Percentiles rank a stretch among this genome's conserved stretches.
Conservation (phyloP, 257 asterid genomes). For the Solanum chilense region DNA sequence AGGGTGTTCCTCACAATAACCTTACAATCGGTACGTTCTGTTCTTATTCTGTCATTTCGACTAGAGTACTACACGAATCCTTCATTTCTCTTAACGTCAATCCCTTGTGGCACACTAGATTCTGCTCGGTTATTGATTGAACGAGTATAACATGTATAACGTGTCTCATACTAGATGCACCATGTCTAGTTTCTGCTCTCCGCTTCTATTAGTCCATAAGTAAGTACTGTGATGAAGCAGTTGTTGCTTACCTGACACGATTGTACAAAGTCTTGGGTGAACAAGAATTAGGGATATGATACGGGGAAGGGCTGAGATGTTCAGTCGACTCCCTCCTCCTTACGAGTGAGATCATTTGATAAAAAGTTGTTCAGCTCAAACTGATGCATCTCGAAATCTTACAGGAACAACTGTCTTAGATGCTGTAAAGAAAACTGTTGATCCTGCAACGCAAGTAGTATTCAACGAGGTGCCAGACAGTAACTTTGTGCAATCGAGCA, state of each 20-base stretch:
- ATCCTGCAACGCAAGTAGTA: constrained; percentile 23
- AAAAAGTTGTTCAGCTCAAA: background rate
- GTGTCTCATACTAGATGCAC: background rate
- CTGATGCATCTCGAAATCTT: background rate
- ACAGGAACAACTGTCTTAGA: constrained; percentile 38
- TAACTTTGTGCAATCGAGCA: constrained; percentile 5
- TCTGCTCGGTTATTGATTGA: background rate
- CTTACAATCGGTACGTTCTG: constrained; percentile 2
- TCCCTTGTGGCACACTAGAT: background rate
- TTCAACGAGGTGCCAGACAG: constrained; percentile 26
- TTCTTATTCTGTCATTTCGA: background rate
- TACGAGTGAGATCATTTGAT: background rate
- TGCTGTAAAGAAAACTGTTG: constrained; percentile 24
- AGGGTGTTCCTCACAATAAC: constrained; percentile 5
- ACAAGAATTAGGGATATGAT: background rate
- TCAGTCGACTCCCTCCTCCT: background rate
- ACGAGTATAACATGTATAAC: background rate
- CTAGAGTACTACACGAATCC: background rate
- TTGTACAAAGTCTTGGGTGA: background rate
- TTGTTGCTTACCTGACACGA: background rate
- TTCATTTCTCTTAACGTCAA: background rate
- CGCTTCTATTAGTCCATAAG: background rate
- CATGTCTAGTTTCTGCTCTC: background rate
- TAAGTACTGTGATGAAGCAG: background rate
- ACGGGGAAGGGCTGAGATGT: background rate